Evolutionary conservation across 768 basidiomycete species (phyloP).

Genomic region (Russula emetica): DNA sequence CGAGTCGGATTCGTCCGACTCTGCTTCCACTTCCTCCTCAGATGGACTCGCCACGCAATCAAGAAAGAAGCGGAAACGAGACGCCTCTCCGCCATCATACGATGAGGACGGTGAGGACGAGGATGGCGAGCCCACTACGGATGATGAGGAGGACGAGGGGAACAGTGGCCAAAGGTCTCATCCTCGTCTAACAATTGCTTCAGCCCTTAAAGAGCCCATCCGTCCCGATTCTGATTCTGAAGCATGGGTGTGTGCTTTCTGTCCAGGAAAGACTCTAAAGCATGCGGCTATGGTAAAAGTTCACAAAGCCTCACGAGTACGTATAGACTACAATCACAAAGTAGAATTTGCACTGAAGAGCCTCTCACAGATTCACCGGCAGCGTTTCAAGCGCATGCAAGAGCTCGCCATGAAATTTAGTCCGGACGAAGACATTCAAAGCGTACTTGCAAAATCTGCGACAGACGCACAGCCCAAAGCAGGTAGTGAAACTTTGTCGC

Average conservation of each 20-base stretch:
- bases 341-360: background rate
- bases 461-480: slow-evolving; percentile 8
- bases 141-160: slow-evolving; percentile 29
- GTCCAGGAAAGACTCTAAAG: slow-evolving; percentile 71
- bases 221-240: slow-evolving; percentile 55
- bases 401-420: slow-evolving; percentile 39
- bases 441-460: slow-evolving; percentile 31
- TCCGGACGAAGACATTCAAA: slow-evolving; percentile 46
- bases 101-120: slow-evolving; percentile 33
- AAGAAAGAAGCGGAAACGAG: slow-evolving; percentile 14
- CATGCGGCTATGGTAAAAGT: slow-evolving; percentile 48
- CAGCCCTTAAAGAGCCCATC: slow-evolving; percentile 61
- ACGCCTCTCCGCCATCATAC: slow-evolving; percentile 29
- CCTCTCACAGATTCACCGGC: slow-evolving; percentile 53
- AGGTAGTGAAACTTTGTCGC: slow-evolving; percentile 39
- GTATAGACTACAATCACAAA: slow-evolving; percentile 44
- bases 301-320: slow-evolving; percentile 52
- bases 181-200: slow-evolving; percentile 48
- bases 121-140: slow-evolving; percentile 25
- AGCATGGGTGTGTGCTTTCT: slow-evolving; percentile 57
- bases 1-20: slow-evolving; percentile 40
- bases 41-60: background rate
- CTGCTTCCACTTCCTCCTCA: slow-evolving; percentile 33
- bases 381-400: slow-evolving; percentile 52
- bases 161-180: slow-evolving; percentile 34